phyloP scores from a whole-genome alignment of 176 grass and related monocot species.

The Guadua angustifolia region DNA sequence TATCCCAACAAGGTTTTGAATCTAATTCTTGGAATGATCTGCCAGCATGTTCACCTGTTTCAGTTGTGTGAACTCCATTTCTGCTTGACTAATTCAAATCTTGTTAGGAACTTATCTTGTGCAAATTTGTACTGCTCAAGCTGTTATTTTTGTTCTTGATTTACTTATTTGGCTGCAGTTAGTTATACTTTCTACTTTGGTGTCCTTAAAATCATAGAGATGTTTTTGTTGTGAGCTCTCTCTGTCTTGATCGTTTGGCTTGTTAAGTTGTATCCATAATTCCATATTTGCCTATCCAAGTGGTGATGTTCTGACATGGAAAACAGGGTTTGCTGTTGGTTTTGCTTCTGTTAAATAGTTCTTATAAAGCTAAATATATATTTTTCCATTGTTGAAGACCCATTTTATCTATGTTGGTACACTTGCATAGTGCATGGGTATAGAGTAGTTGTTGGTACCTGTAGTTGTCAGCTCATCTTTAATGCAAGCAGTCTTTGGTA shows the following conservation, averaged over 20 bases:
- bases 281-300: not conserved
- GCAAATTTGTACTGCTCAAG: not conserved
- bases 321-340: not conserved
- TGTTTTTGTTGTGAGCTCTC: not conserved
- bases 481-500: not conserved
- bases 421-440: not conserved
- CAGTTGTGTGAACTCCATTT: conserved; percentile 26
- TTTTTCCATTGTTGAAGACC: not conserved
- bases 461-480: not conserved
- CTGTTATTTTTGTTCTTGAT: not conserved
- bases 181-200: conserved; percentile 8
- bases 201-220: not conserved
- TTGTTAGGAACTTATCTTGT: not conserved
- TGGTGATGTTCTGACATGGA: not conserved
- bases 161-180: not conserved
- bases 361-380: not conserved
- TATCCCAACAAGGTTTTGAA: conserved; percentile 5
- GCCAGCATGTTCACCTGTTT: not conserved
- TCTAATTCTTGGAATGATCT: conserved; percentile 8
- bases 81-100: not conserved
- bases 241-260: not conserved
- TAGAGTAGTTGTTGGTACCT: not conserved
- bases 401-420: not conserved
- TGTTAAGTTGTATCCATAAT: not conserved
- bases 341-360: not conserved